Conservation (phyloP, 78 protist species). For the Dictyostelium brefeldianum region DNA sequence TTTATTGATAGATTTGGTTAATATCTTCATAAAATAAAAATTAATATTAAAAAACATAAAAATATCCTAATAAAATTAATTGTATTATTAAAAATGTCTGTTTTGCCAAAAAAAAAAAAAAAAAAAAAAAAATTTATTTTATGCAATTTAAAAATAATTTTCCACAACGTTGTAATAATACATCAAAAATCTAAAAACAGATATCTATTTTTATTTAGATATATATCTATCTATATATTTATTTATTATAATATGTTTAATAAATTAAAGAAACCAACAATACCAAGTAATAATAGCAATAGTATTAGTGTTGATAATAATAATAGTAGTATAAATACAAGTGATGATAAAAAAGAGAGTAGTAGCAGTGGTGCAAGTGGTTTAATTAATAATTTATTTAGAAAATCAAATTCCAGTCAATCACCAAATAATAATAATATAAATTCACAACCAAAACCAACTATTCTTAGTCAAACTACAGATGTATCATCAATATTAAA, state of each 20-base stretch:
- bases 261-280: constrained; percentile 11
- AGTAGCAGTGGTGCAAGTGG: neutral
- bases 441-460: neutral
- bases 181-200: no score
- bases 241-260: neutral
- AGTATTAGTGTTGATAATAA: neutral
- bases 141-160: no score
- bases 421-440: neutral
- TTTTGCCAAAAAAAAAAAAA: neutral
- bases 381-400: neutral
- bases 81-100: no score
- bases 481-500: neutral
- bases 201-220: no score
- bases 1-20: neutral
- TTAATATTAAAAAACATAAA: no score
- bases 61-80: no score
- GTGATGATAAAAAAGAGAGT: neutral
- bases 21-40: no score
- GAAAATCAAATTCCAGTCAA: neutral
- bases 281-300: neutral
- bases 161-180: no score
- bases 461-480: constrained; percentile 9
- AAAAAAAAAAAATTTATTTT: neutral
- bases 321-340: neutral
- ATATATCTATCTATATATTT: no score